Evolutionary conservation across 345 rosid species (phyloP).

Genomic region (Citrus reticulata): DNA sequence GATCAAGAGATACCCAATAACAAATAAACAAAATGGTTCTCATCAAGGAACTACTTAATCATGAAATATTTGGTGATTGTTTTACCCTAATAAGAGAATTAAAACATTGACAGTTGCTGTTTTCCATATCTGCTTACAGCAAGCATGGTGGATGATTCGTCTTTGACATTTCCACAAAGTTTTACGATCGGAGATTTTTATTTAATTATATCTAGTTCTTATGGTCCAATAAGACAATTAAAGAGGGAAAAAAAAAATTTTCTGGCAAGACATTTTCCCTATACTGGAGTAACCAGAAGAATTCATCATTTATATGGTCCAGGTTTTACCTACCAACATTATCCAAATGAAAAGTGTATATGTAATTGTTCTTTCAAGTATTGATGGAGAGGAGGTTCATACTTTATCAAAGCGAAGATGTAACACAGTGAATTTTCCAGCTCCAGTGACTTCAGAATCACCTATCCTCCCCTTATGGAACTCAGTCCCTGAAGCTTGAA

Average conservation of each 20-base stretch:
- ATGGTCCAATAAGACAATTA: background rate
- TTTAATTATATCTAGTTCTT: background rate
- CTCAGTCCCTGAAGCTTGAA: conserved; percentile 30
- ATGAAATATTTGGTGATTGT: background rate
- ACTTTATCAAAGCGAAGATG: conserved; percentile 99
- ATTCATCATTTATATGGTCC: background rate
- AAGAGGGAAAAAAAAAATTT: background rate
- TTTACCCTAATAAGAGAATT: background rate
- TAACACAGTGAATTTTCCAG: conserved; percentile 74
- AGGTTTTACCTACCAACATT: conserved; percentile 1
- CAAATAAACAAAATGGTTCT: background rate
- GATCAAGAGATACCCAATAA: background rate
- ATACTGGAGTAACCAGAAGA: background rate
- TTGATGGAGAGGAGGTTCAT: conserved; percentile 12
- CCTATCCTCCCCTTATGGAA: conserved; percentile 30
- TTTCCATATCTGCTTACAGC: background rate
- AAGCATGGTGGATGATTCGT: background rate
- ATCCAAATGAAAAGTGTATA: background rate
- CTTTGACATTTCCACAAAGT: background rate
- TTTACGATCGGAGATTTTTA: background rate
- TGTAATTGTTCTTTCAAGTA: background rate
- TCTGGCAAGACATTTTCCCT: background rate
- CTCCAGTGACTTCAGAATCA: conserved; percentile 32
- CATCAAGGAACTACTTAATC: background rate
- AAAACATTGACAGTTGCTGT: background rate